Evolutionary conservation across 441 rosid genomes (phyloP).

Genomic region (Aleurites moluccanus): DNA sequence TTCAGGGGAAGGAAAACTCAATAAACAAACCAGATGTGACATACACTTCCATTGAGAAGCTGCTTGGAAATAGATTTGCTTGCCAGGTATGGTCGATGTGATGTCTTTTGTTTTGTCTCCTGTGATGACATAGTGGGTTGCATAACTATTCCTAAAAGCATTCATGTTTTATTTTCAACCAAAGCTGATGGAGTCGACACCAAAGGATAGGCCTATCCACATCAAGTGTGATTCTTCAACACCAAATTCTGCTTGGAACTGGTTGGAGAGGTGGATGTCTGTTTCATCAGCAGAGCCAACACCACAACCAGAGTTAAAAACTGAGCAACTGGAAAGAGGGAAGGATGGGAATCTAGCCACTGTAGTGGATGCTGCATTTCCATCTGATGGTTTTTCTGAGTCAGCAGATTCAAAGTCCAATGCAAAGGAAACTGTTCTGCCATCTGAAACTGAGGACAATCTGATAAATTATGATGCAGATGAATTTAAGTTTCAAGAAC

Average conservation of each 20-base stretch:
- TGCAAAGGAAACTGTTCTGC: conserved; percentile 29
- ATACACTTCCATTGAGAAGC: conserved; percentile 56
- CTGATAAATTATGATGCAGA: conserved; percentile 37
- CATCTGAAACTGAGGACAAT: conserved; percentile 45
- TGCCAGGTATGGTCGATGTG: conserved; percentile 54
- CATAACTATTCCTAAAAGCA: conserved; percentile 7
- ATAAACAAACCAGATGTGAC: conserved; percentile 37
- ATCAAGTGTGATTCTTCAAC: conserved; percentile 84
- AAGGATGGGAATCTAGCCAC: conserved; percentile 32
- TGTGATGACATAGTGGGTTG: not conserved
- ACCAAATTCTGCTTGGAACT: conserved; percentile 81
- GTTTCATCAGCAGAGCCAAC: conserved; percentile 53
- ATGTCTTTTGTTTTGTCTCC: conserved; percentile 15
- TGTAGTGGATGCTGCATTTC: conserved; percentile 27
- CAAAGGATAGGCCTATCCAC: conserved; percentile 59
- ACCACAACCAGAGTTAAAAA: conserved; percentile 27
- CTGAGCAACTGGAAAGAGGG: conserved; percentile 43
- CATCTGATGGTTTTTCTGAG: conserved; percentile 37
- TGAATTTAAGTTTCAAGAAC: conserved; percentile 35
- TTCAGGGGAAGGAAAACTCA: conserved; percentile 46
- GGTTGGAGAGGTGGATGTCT: conserved; percentile 98
- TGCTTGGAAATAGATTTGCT: conserved; percentile 81
- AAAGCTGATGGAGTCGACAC: conserved; percentile 82
- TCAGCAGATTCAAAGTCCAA: conserved; percentile 31
- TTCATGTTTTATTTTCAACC: conserved; percentile 22